Base-by-base conservation (phyloP, 805 yeast species). In the Yamadazyma endophytica region DNA sequence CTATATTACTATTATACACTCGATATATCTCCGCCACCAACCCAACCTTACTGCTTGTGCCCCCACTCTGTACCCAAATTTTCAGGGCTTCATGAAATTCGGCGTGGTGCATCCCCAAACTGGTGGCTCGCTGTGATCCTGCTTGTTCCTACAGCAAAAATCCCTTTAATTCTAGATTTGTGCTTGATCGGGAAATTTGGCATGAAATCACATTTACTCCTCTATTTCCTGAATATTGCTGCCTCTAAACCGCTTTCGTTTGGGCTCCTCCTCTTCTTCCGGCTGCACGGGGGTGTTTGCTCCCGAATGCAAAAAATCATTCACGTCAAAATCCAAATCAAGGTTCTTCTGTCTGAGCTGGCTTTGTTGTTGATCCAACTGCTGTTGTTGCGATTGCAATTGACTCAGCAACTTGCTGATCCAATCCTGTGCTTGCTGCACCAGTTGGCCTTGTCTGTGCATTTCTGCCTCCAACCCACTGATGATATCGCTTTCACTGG, bases 381-480 rank as follows among this genome's bases (percentile, higher is more conserved):
- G 46, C 27, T 38, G 35, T 24, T 47, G 46, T n/a, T 36, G 41
- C 4, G 40, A 38, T 26, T 47, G 53, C 17, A 49, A 54, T 28
- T 49, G 56, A 13, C 39, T 36, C 3, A 52, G 51, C 22, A 66
- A 40, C 36, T 52, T 64, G 32, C 61, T 70, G 28, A 73, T 63
- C 78, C 78, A 73, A 37, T 75, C 79, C 46, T 72, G 75, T 2
- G 72, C 75, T 45, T 73, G 78, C 47, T 63, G 73, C 32, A 75
- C 61, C 3, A 76, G 66, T 38, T 64, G 69, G 9, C 76, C 77
- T 40, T 74, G 76, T 43, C 62, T 67, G 29, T 53, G 52, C 8
- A 73, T 52, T 35, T 63, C 74, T 27, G 63, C 64, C 40, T 74
- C 76, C 28, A 75, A 59, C 13, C 64, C 71, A 15, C 58, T 39